phyloP scores from a whole-genome alignment of 2,329 filamentous ascomycete genomes.

The Orbilia quercus region DNA sequence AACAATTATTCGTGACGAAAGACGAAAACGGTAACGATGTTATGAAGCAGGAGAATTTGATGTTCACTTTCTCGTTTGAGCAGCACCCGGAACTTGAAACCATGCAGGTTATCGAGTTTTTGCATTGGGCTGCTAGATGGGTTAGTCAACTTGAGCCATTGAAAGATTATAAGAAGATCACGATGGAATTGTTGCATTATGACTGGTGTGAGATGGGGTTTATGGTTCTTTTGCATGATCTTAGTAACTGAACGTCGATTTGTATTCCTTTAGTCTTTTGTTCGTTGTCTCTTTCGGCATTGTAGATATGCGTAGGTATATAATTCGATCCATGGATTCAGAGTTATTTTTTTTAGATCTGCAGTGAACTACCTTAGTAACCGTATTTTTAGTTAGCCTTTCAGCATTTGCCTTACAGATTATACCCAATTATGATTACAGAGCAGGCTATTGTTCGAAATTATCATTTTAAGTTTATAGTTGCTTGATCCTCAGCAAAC shows the following conservation, averaged over 20 bases:
- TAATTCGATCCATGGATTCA: too few relatives aligned
- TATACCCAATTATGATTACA: too few relatives aligned
- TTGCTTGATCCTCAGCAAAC: too few relatives aligned
- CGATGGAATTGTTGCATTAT: conserved; percentile 43
- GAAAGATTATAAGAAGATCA: conserved; percentile 43
- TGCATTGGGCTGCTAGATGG: conserved; percentile 51
- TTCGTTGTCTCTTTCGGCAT: conserved; percentile 2
- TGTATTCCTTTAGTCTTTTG: conserved; percentile 1
- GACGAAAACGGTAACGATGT: conserved; percentile 28
- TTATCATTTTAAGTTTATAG: too few relatives aligned
- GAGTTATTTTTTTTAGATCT: too few relatives aligned
- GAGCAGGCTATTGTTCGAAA: too few relatives aligned
- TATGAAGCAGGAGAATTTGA: conserved; percentile 27
- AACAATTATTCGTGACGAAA: conserved; percentile 27
- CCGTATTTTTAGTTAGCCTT: conserved; percentile 1
- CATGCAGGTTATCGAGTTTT: conserved; percentile 52
- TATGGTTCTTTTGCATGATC: conserved; percentile 47
- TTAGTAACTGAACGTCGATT: conserved; percentile 21
- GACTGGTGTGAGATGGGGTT: conserved; percentile 49
- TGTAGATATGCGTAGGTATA: neutral
- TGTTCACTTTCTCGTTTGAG: conserved; percentile 34
- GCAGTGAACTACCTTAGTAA: too few relatives aligned
- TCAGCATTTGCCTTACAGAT: too few relatives aligned
- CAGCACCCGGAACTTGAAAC: conserved; percentile 38
- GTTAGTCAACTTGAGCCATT: conserved; percentile 25